Evolutionary conservation across 805 yeast species (phyloP), one percentile per base, ranked within the genome.

Genomic region (Kodamaea hsintzibuensis): DNA sequence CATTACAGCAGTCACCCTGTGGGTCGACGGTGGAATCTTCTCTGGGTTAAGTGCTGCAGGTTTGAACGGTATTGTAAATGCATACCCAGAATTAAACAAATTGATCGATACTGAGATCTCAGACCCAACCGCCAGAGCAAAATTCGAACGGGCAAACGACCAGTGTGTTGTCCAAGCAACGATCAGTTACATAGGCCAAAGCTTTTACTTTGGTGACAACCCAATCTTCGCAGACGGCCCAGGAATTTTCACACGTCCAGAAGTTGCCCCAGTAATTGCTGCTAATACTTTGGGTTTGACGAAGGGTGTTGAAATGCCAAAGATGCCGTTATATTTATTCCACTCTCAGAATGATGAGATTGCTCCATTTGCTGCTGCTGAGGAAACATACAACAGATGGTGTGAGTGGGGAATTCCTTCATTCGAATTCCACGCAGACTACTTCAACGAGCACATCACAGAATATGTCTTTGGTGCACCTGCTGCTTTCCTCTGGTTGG

Each of bases 31-130:
- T 1, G 58, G 61, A 4, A 2, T 60, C 4, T 66, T 62, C 30
- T 62, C 76, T 2, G 77, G 74, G 3, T 61, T 73, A 16, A 60
- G 62, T 35, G 66, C 70, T 5, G 51, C 53, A 35, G 75, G 68
- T 2, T 53, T 73, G 18, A 58, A 60, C 38, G 77, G 78, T 7
- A 58, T 73, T 27, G 52, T 60, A 16, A 58, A 65, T 25, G 74
- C 68, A 47, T 71, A 73, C 51, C 72, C 76, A 4, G 60, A 57
- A 18, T 52, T 64, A 16, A 25, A 49, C 7, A 47, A 22, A 2
- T 13, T 40, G 38, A 19, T 48, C 14, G 27, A 39, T 7, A 22
- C 14, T 3, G 39, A 48, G 22, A 25, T 48, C 17, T n/a, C 2
- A 7, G 9, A 25, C 38, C 43, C n/a, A 19, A 7, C 40, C 14